Base-by-base conservation (phyloP, 2,329 filamentous ascomycete genomes). In the Aspergillus arachidicola region DNA sequence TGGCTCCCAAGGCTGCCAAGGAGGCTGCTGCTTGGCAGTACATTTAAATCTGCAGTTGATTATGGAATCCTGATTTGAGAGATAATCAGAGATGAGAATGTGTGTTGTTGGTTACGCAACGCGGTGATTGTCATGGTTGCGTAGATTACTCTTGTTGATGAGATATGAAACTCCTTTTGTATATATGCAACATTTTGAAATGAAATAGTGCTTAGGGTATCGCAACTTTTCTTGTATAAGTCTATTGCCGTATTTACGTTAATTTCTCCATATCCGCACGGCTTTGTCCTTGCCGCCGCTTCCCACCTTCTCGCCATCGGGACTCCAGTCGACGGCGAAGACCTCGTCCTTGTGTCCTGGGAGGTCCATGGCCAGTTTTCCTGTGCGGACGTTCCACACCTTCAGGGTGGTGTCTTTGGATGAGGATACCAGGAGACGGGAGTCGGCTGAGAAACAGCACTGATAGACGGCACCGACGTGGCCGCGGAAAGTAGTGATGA, bases 371-470 rank as follows among this genome's bases (percentile, higher is more conserved):
- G 88, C 87, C 63, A 99, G 80, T 79, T 96, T 97, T 57, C 90
- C 91, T 1, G 91, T 92, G 65, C 90, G 85, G 75, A 97, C 91
- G 72, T 96, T 93, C 94, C 94, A 99, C 6, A 96, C 91, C 76
- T 97, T 98, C 56, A 98, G 81, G 0, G 95, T 98, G 2, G 92
- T 95, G 75, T 98, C 95, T 76, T 96, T 96, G 65, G 90, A 94
- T 2, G 87, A 91, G 36, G 92, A 96, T 16, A 96, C 94, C 5
- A 98, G 81, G 34, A 97, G 81, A n/a, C 94, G 84, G 21, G 91
- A 96, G 77, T 99, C 95, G 2, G 95, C 91, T 12, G 92, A 96
- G 81, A 97, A 99, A 48, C 91, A 89, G 72, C 91, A 93, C 80
- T 96, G 93, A 75, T 97, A 98, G 19, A 98, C 94, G 1, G 94